phyloP scores from a whole-genome alignment of 2,329 filamentous ascomycete species.

The Pseudocercospora crystallina region DNA sequence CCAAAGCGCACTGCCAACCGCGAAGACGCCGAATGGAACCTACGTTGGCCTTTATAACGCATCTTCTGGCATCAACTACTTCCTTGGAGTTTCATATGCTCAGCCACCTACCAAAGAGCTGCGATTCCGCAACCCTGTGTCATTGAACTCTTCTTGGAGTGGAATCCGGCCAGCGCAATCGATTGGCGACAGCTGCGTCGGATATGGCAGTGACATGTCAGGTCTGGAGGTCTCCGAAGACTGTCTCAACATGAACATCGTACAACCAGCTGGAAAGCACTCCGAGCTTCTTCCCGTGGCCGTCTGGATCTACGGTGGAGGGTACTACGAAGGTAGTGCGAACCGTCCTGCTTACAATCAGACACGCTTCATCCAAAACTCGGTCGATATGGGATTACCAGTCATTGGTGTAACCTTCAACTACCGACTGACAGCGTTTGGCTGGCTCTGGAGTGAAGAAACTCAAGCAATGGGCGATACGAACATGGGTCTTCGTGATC shows the following conservation, averaged over 20 bases:
- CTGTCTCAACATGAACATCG: background rate
- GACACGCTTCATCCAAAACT: conserved; percentile 16
- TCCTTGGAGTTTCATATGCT: conserved; percentile 58
- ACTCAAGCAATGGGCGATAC: conserved; percentile 56
- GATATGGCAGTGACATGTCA: conserved; percentile 42
- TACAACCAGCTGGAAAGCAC: background rate
- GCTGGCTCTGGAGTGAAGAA: conserved; percentile 62
- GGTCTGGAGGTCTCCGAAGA: too few relatives aligned
- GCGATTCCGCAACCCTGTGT: conserved; percentile 52
- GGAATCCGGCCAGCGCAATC: conserved; percentile 42
- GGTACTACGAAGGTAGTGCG: background rate
- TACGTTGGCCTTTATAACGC: too few relatives aligned
- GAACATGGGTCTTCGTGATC: conserved; percentile 52
- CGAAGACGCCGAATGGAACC: too few relatives aligned
- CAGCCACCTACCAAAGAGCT: conserved; percentile 50
- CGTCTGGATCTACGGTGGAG: conserved; percentile 1
- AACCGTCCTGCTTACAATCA: conserved; percentile 4
- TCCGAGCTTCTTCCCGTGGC: background rate
- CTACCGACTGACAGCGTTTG: conserved; percentile 65
- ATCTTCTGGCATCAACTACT: too few relatives aligned
- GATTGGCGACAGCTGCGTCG: conserved; percentile 50
- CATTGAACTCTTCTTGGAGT: conserved; percentile 51
- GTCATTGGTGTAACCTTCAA: conserved; percentile 59
- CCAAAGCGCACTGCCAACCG: too few relatives aligned
- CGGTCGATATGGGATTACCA: too few relatives aligned